These are phyloP conservation scores for Globisporangium spinosum DNA, from an alignment of 352 stramenopile species.

Conservation along the genomic window DNA sequence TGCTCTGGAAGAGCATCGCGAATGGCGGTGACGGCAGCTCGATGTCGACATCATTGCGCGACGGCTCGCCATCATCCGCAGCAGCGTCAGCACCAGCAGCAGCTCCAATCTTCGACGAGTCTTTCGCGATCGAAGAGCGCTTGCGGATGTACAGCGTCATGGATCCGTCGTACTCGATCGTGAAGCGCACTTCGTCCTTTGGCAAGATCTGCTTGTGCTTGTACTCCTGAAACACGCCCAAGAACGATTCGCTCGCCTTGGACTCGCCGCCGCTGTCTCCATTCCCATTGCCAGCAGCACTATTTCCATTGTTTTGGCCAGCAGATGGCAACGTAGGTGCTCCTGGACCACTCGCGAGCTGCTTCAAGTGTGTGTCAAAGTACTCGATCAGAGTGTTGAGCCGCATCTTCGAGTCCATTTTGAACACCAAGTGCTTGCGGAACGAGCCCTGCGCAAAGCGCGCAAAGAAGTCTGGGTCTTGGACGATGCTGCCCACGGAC, in stretches of 20 bases:
- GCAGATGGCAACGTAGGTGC: background rate
- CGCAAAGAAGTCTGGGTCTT: slow-evolving; percentile 73
- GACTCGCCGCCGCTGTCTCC: slow-evolving; percentile 19
- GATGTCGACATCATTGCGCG: slow-evolving; percentile 19
- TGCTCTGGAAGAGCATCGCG: slow-evolving; percentile 56
- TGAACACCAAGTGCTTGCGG: slow-evolving; percentile 66
- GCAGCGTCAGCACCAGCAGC: slow-evolving; percentile 5
- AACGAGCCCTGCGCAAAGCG: slow-evolving; percentile 63
- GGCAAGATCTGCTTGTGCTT: slow-evolving; percentile 28
- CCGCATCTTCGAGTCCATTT: slow-evolving; percentile 46
- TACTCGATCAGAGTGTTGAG: slow-evolving; percentile 48
- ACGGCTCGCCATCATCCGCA: background rate
- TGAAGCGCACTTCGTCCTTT: slow-evolving; percentile 54
- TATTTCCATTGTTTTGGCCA: slow-evolving; percentile 1
- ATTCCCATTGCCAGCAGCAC: slow-evolving; percentile 4
- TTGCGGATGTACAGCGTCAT: slow-evolving; percentile 47
- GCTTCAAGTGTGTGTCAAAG: slow-evolving; percentile 44
- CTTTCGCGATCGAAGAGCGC: slow-evolving; percentile 29
- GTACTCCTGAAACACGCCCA: slow-evolving; percentile 30
- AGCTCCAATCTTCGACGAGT: slow-evolving; percentile 19
- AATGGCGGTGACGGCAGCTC: slow-evolving; percentile 43
- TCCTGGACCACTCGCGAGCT: slow-evolving; percentile 15
- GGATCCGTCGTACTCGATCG: slow-evolving; percentile 36
- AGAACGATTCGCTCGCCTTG: slow-evolving; percentile 24
- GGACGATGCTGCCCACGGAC: slow-evolving; percentile 69